Evolutionary conservation across 1,284 basidiomycete genomes (phyloP).

Genomic region (Apiotrichum laibachii): DNA sequence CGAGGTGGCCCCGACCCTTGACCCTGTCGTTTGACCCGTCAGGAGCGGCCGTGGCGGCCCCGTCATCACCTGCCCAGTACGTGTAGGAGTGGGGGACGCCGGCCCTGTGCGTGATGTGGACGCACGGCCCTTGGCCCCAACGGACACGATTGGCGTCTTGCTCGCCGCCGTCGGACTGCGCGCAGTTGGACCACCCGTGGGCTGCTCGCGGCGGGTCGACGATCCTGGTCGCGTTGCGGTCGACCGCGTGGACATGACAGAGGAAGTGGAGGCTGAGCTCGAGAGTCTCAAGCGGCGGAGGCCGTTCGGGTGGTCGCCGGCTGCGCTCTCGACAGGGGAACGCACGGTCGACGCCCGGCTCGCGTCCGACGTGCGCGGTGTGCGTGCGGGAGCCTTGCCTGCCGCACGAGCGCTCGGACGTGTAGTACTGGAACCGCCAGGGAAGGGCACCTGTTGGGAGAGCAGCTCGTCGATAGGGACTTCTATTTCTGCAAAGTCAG

Average conservation of each 20-base stretch:
- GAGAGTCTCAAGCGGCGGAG: not conserved
- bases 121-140: conserved; percentile 17
- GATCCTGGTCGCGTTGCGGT: conserved; percentile 1
- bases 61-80: conserved; percentile 18
- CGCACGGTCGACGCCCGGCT: conserved; percentile 3
- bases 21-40: conserved; percentile 29
- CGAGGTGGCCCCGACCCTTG: not conserved
- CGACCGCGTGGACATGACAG: conserved; percentile 4
- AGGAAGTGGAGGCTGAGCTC: not conserved
- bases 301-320: not conserved
- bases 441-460: conserved; percentile 13
- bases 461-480: conserved; percentile 70
- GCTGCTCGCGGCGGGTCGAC: conserved; percentile 1
- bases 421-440: conserved; percentile 7
- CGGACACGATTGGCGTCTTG: conserved; percentile 25
- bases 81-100: conserved; percentile 23
- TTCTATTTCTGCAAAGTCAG: conserved; percentile 64
- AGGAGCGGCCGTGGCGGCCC: conserved; percentile 34
- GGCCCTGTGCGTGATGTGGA: conserved; percentile 7
- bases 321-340: not conserved
- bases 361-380: not conserved
- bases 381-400: not conserved
- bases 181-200: conserved; percentile 24
- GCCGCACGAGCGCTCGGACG: conserved; percentile 8
- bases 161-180: conserved; percentile 34